phyloP scores from a whole-genome alignment of 176 grass and related monocot genomes.

The Oryza glaberrima region DNA sequence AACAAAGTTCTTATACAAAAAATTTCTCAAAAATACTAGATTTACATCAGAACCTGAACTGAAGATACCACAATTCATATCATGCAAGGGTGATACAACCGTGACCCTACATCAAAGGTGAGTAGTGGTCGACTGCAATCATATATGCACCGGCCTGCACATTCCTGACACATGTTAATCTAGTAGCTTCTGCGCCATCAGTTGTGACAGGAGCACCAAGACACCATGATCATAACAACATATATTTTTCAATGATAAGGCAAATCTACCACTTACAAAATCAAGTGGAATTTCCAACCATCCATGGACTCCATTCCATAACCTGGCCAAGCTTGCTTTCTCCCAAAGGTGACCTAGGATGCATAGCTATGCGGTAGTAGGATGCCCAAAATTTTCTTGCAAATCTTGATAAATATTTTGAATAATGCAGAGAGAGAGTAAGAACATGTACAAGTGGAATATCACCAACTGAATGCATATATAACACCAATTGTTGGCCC shows the following conservation, averaged over 20 bases:
- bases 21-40: not conserved
- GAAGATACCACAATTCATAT: not conserved
- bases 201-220: constrained; percentile 53
- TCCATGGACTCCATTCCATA: constrained; percentile 19
- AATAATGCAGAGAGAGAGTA: constrained; percentile 27
- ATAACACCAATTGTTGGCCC: constrained; percentile 19
- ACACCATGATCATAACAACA: constrained; percentile 31
- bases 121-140: not conserved
- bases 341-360: constrained; percentile 14
- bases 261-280: constrained; percentile 40
- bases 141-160: not conserved
- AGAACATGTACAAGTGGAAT: constrained; percentile 17
- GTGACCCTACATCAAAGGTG: not conserved
- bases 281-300: constrained; percentile 42
- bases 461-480: constrained; percentile 20
- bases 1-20: not conserved
- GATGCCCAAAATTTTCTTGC: constrained; percentile 17
- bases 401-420: constrained; percentile 41
- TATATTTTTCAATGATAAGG: constrained; percentile 24
- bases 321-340: constrained; percentile 29
- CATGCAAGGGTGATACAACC: not conserved
- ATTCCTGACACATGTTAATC: constrained; percentile 34
- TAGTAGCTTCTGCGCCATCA: constrained; percentile 40
- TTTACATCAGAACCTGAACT: not conserved
- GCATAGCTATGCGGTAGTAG: not conserved